Evolutionary conservation across 257 asterid genomes (phyloP).

Genomic region (Nicotiana tomentosiformis): DNA sequence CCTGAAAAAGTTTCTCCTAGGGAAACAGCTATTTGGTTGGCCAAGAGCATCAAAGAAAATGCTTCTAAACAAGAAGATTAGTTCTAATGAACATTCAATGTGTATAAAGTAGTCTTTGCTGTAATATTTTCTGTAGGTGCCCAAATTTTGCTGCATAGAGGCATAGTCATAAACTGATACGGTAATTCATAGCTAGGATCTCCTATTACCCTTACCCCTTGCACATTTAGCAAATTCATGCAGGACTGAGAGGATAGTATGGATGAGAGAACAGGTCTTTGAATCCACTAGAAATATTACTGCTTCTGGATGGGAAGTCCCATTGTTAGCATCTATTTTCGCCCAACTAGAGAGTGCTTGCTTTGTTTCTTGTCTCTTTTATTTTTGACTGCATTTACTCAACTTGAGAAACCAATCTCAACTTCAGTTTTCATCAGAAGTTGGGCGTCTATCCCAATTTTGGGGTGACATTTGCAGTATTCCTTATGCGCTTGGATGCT

Average conservation of each 20-base stretch:
- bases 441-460: not conserved
- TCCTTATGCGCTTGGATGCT: not conserved
- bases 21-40: slow-evolving; percentile 93
- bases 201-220: slow-evolving; percentile 1
- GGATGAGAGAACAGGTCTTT: slow-evolving; percentile 3
- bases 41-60: slow-evolving; percentile 82
- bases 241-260: not conserved
- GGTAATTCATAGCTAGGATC: slow-evolving; percentile 8
- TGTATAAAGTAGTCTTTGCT: slow-evolving; percentile 14
- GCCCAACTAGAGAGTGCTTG: not conserved
- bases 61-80: slow-evolving; percentile 44
- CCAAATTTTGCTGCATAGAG: slow-evolving; percentile 26
- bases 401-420: not conserved
- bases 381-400: not conserved
- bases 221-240: not conserved
- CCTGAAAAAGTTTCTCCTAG: slow-evolving; percentile 85
- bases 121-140: slow-evolving; percentile 17
- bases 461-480: not conserved
- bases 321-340: not conserved
- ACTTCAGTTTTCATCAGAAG: not conserved
- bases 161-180: slow-evolving; percentile 24
- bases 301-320: not conserved
- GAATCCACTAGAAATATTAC: not conserved
- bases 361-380: not conserved
- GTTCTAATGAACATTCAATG: slow-evolving; percentile 4